Evolutionary conservation across 352 stramenopile genomes (phyloP), one percentile per base, ranked within the genome.

Genomic region (Pythium brachiatum): DNA sequence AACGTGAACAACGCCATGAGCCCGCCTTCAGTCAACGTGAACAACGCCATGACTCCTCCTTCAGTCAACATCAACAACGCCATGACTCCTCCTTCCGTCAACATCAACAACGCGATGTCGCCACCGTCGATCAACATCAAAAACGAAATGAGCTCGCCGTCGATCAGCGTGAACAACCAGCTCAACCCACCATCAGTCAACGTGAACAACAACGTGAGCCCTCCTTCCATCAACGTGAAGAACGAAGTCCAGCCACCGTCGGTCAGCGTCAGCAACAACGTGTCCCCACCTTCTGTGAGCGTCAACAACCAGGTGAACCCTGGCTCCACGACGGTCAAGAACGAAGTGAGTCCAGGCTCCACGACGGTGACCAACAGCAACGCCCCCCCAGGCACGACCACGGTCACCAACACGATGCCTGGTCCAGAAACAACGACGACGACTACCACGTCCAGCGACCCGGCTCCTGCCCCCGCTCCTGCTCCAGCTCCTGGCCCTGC

Each of bases 351-450:
- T 23, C 56, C 56, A 2, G 56, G 56, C 18, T 48, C 56, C 0
- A 62, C 43, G 3, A 47, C 56, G 32, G 31, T 62, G 43, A 62
- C 27, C 44, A 62, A 62, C 56, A 56, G 23, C 43, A 46, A 20
- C 46, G 23, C 23, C 15, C 21, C 44, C 18, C 34, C 34, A 41
- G n/a, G n/a, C n/a, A n/a, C n/a, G n/a, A n/a, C 9, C 29, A 34
- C 29, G 29, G 29, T 34, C 5, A 34, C n/a, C 38, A 46, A 46
- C 38, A 46, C 34, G 34, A 8, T 41, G 34, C 8, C 34, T 41
- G 15, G 15, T n/a, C n/a, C n/a, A n/a, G n/a, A n/a, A n/a, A 34
- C 29, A 46, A 46, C 38, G 38, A 46, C 38, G 7, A 46, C 38
- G 7, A 46, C 38, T 5, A 46, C 39, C 12, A 44, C 54, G 23